These are phyloP conservation scores for Mesembryanthemum crystallinum DNA, from an alignment of 148 eudicot species.

Conservation along the genomic window DNA sequence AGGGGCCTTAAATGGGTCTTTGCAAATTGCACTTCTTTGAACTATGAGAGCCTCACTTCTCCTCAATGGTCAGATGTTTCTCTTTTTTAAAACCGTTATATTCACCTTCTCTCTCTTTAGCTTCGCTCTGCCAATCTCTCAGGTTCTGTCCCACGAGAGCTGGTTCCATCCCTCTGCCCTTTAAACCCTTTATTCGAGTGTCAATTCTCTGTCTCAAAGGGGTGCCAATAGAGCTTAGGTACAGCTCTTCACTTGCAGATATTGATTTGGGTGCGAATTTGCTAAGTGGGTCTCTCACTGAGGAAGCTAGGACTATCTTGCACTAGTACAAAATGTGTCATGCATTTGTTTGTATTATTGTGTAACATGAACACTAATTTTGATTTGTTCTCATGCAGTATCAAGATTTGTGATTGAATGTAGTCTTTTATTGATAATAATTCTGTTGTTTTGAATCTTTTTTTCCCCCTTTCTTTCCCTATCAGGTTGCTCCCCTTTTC, in stretches of 20 bases:
- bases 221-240: constrained; percentile 85
- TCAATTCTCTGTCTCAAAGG: constrained; percentile 58
- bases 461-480: no score
- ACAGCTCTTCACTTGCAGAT: constrained; percentile 57
- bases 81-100: constrained; percentile 46
- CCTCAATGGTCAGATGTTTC: constrained; percentile 58
- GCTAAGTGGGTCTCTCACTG: constrained; percentile 58
- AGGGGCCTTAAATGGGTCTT: constrained; percentile 75
- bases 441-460: no score
- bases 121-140: constrained; percentile 84
- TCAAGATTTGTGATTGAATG: no score
- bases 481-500: no score
- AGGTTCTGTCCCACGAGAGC: constrained; percentile 66
- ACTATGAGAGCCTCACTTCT: constrained; percentile 54
- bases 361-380: no score
- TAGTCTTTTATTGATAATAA: no score
- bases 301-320: no score
- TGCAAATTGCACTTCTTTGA: constrained; percentile 37
- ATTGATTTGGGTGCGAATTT: constrained; percentile 71
- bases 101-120: constrained; percentile 61
- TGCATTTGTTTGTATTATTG: no score
- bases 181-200: constrained; percentile 51
- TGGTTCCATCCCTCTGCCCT: constrained; percentile 59
- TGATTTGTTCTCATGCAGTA: no score
- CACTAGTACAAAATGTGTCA: no score